Evolutionary conservation across 805 yeast species (phyloP), one percentile per base, ranked within the genome.

Genomic region (Blastobotrys robertii): DNA sequence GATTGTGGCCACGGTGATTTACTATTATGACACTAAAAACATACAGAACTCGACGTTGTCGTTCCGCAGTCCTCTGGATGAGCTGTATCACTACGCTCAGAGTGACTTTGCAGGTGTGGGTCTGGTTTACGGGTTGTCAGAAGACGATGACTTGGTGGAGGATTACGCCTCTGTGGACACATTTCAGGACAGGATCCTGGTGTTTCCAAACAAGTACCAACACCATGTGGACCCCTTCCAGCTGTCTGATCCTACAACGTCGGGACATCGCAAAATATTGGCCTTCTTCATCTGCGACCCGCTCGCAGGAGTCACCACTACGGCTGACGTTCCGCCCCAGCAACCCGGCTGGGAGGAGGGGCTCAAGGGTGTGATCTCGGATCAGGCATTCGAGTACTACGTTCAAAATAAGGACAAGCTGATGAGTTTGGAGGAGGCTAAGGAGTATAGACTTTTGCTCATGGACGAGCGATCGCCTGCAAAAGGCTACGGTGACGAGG

Each of bases 201-300:
- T 68, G 5, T 68, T 68, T 45, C 72, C 73, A 4, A 68, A 68
- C 49, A 37, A 42, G 8, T 60, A 43, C 39, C 72, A 67, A 46
- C 70, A 67, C 46, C 65, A 60, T 41, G 71, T 68, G 9, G 66
- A 62, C 42, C 56, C 63, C 5, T 68, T 68, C 50, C 59, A 61
- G 41, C 60, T 68, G 48, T 39, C 41, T 9, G 72, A 68, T 46
- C 52, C 52, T 44, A 40, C 63, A 5, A 66, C 59, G 44, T 55
- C 59, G 0, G 72, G 72, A 1, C 60, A 59, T 46, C 50, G 71
- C 28, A 64, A 64, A 45, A 67, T 68, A 28, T 50, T 68, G 40
- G 65, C 70, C 41, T 65, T 66, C 45, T 68, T 67, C 42, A 14
- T 68, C 3, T 62, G 59, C n/a, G 70, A 66, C 42, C 70, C 70